A percentile compares a stretch with the other conserved stretches of the same genome.
These are phyloP conservation scores for Prunus kanzakura DNA, from an alignment of 306 rosid species.

Conservation along the genomic window DNA sequence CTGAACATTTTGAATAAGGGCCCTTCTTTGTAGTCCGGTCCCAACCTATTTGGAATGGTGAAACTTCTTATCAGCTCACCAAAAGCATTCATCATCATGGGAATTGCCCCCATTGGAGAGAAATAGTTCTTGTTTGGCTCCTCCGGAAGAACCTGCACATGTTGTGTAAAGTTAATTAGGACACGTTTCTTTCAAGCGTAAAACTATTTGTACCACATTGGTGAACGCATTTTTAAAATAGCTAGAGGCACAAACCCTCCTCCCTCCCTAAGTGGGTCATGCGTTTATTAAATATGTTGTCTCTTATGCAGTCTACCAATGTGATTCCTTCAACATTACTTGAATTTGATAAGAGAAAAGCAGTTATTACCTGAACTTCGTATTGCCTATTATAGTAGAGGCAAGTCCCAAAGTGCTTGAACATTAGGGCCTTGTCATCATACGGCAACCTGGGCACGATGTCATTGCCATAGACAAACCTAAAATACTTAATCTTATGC, in stretches of 20 bases:
- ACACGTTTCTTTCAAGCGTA: no score
- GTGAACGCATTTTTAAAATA: no score
- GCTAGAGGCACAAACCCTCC: no score
- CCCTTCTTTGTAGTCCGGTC: constrained; percentile 54
- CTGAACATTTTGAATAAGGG: constrained; percentile 43
- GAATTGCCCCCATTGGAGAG: constrained; percentile 33
- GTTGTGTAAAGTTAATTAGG: not conserved
- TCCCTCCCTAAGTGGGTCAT: no score
- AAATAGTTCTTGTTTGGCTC: constrained; percentile 74
- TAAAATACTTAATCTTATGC: constrained; percentile 44
- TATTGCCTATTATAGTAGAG: constrained; percentile 55
- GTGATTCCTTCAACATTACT: no score
- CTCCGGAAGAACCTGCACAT: constrained; percentile 51
- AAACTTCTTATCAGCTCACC: constrained; percentile 71
- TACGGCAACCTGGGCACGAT: constrained; percentile 72
- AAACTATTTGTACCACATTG: not conserved
- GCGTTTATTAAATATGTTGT: no score
- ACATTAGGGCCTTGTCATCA: constrained; percentile 52
- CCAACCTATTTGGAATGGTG: constrained; percentile 31
- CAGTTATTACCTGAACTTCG: constrained; percentile 37
- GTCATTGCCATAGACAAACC: constrained; percentile 73
- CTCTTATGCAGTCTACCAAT: no score
- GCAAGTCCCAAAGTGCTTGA: constrained; percentile 79
- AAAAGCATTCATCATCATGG: constrained; percentile 43
- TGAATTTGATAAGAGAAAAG: not conserved